Percentiles rank a stretch among this genome's conserved stretches.
These are phyloP conservation scores for Cryptococcus sp. DNA, from an alignment of 1,284 basidiomycete genomes.

Conservation along the genomic window DNA sequence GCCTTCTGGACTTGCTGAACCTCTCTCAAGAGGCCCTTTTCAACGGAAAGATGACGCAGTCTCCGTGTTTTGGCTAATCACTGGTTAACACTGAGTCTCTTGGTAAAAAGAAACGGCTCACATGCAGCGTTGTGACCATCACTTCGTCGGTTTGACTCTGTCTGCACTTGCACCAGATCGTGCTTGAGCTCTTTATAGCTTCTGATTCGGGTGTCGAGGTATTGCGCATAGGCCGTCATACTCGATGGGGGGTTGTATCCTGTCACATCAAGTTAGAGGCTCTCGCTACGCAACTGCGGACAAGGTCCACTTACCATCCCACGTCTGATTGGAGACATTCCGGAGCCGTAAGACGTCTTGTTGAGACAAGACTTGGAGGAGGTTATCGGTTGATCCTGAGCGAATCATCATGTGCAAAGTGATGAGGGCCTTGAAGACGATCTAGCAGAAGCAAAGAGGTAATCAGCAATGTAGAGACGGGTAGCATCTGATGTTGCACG, in stretches of 20 bases:
- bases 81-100: neutral
- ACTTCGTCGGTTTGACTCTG: constrained; percentile 75
- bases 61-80: constrained; percentile 60
- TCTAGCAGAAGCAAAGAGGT: constrained; percentile 55
- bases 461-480: neutral
- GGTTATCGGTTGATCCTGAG: constrained; percentile 87
- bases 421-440: constrained; percentile 95
- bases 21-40: constrained; percentile 91
- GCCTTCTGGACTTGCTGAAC: constrained; percentile 87
- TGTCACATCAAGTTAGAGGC: constrained; percentile 40
- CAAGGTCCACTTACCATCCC: constrained; percentile 25
- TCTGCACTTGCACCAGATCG: constrained; percentile 86
- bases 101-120: constrained; percentile 22
- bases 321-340: constrained; percentile 67
- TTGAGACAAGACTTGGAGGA: constrained; percentile 77
- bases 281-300: too few species aligned
- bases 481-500: constrained; percentile 44
- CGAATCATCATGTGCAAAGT: constrained; percentile 95
- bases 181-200: constrained; percentile 89
- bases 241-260: constrained; percentile 84
- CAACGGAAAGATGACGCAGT: constrained; percentile 86
- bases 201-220: constrained; percentile 86
- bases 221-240: constrained; percentile 80
- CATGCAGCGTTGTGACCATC: constrained; percentile 47
- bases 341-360: constrained; percentile 75